Evolutionary conservation across 192 early-diverging fungal species (phyloP).

Genomic region (Ramicandelaber brevisporus): DNA sequence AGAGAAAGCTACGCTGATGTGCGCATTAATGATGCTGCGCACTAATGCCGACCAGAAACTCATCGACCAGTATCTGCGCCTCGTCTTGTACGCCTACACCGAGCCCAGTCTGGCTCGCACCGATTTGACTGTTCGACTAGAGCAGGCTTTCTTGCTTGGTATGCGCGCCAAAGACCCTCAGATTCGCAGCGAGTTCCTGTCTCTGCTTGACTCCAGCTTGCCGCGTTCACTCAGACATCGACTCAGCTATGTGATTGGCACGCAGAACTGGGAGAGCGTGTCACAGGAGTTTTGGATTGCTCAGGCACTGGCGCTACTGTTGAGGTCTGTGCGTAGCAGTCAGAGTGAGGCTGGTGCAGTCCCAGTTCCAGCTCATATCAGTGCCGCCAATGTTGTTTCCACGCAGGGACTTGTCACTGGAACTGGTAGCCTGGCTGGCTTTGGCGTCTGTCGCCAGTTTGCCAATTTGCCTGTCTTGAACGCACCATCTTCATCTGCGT

Average conservation of each 20-base stretch:
- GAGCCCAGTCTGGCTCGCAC: slow-evolving; percentile 56
- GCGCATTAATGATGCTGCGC: slow-evolving; percentile 65
- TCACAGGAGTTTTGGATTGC: slow-evolving; percentile 71
- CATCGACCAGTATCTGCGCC: slow-evolving; percentile 57
- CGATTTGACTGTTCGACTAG: slow-evolving; percentile 78
- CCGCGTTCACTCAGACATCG: slow-evolving; percentile 36
- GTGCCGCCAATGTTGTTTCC: no score
- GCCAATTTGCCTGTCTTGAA: no score
- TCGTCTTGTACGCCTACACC: slow-evolving; percentile 82
- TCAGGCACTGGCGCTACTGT: slow-evolving; percentile 67
- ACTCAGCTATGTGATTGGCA: slow-evolving; percentile 66
- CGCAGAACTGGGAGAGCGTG: slow-evolving; percentile 91
- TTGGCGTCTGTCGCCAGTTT: no score
- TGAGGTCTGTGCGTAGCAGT: slow-evolving; percentile 45
- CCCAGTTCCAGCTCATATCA: no score
- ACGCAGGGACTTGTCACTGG: no score
- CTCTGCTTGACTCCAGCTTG: slow-evolving; percentile 59
- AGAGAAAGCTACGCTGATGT: slow-evolving; percentile 83
- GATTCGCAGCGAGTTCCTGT: slow-evolving; percentile 53
- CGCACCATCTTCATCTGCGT: no score
- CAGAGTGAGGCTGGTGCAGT: no score
- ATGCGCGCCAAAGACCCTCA: slow-evolving; percentile 54
- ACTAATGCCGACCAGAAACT: slow-evolving; percentile 21
- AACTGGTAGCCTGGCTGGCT: no score
- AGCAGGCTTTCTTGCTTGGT: slow-evolving; percentile 84